Evolutionary conservation across 441 rosid species (phyloP), one percentile per base, ranked within the genome.

Genomic region (Erodium moschatum): DNA sequence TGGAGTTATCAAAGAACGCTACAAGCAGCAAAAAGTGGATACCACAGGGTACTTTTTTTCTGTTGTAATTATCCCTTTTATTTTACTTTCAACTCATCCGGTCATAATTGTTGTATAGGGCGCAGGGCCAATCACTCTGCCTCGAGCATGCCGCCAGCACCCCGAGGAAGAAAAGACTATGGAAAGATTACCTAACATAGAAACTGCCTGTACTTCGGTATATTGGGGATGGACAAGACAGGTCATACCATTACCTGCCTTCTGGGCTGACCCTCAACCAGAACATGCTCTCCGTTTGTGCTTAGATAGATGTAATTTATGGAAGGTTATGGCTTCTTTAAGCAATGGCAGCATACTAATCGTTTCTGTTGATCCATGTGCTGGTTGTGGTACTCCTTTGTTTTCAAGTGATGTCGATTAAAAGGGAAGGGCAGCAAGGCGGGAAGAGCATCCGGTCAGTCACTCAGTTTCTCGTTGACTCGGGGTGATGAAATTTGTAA

Each of bases 131-230:
- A 81, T 81, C 86, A 87, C 81, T 83, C 91, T 29, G 78, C 81
- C 71, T 74, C 91, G 27, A 88, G 83, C 83, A 85, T 87, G 61
- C 92, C 85, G 11, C 84, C 97, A 4, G 72, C 97, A 81, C 86
- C 92, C 68, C 90, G 91, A 62, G 96, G 95, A 75, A 92, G 89
- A 85, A 89, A 85, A 81, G 98, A 95, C 80, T 82, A 85, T 69
- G 98, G 93, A 83, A 90, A 89, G 82, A 86, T 87, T 74, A 79
- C 86, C 66, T 90, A 82, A 83, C 76, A 80, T 75, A 50, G 73
- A 66, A 70, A 73, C 71, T 74, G 76, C 68, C 69, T 70, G 73
- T 80, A 73, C 79, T 24, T 24, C 1, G 27, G 38, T 38, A 5
- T 89, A 73, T 70, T 81, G 75, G 83, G 82, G 75, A 80, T 83